phyloP scores from a whole-genome alignment of 176 grass and related monocot genomes.

The bread wheat (Triticum aestivum) region DNA sequence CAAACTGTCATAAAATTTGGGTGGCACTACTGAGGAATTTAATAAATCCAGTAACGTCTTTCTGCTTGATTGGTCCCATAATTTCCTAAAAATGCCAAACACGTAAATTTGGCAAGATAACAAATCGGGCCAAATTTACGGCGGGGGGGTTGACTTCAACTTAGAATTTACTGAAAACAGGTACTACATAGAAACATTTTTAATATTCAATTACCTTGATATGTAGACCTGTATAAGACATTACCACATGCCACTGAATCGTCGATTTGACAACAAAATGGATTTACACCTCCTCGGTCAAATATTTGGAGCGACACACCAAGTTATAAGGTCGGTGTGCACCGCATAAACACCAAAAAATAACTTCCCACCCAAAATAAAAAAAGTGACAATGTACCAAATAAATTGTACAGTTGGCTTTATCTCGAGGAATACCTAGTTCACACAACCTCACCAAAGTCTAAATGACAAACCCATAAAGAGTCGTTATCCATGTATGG shows the following conservation, averaged over 20 bases:
- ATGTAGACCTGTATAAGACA: background rate
- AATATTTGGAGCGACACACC: background rate
- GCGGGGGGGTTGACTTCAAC: background rate
- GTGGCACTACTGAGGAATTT: background rate
- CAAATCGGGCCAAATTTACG: background rate
- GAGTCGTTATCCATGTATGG: background rate
- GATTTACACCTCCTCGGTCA: background rate
- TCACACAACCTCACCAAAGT: background rate
- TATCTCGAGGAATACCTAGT: conserved; percentile 5
- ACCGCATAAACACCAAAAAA: background rate
- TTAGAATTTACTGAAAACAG: background rate
- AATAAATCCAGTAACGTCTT: background rate
- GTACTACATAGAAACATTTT: background rate
- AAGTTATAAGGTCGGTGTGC: background rate
- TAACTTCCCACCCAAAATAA: background rate
- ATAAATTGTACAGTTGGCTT: background rate
- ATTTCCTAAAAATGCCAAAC: background rate
- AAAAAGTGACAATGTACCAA: background rate
- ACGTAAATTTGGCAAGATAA: background rate
- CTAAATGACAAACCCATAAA: background rate
- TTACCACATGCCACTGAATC: background rate
- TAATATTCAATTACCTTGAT: background rate
- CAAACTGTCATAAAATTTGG: background rate
- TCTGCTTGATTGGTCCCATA: background rate
- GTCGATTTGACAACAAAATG: background rate